Conservation (phyloP, 2,329 filamentous ascomycete species). For the Colletotrichum echinochloae region DNA sequence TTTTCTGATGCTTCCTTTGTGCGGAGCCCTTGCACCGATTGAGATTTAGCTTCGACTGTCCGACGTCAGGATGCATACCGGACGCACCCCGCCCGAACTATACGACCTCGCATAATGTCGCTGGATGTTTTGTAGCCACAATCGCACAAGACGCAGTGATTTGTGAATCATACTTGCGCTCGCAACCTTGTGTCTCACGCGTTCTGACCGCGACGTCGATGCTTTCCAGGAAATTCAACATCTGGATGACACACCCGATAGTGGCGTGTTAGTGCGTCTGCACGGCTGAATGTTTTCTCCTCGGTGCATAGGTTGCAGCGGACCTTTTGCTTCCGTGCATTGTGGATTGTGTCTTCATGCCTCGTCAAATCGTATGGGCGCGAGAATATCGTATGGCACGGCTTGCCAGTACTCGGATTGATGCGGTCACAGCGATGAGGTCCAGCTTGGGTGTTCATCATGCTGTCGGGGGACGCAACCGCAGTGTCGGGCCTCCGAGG, state of each 20-base stretch:
- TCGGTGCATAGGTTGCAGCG: conserved; percentile 93
- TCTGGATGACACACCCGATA: conserved; percentile 96
- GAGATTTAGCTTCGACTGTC: not conserved
- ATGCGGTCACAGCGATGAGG: conserved; percentile 93
- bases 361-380: conserved; percentile 95
- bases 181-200: not conserved
- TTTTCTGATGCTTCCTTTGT: conserved; percentile 1
- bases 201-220: conserved; percentile 49
- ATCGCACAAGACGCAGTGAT: not conserved
- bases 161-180: not conserved
- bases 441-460: conserved; percentile 88
- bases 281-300: conserved; percentile 96
- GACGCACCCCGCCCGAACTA: not conserved
- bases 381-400: conserved; percentile 94
- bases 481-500: conserved; percentile 48
- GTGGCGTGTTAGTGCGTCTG: conserved; percentile 93
- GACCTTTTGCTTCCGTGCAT: conserved; percentile 92
- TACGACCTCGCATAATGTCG: not conserved
- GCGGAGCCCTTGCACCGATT: not conserved
- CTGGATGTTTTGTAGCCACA: not conserved
- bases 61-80: not conserved
- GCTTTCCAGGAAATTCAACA: conserved; percentile 80
- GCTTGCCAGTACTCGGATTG: conserved; percentile 94
- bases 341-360: conserved; percentile 98
- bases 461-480: conserved; percentile 58